Percentiles rank a stretch among this genome's conserved stretches.
These are phyloP conservation scores for Spongiforma sp. DNA, from an alignment of 1,284 basidiomycete species.

Conservation along the genomic window DNA sequence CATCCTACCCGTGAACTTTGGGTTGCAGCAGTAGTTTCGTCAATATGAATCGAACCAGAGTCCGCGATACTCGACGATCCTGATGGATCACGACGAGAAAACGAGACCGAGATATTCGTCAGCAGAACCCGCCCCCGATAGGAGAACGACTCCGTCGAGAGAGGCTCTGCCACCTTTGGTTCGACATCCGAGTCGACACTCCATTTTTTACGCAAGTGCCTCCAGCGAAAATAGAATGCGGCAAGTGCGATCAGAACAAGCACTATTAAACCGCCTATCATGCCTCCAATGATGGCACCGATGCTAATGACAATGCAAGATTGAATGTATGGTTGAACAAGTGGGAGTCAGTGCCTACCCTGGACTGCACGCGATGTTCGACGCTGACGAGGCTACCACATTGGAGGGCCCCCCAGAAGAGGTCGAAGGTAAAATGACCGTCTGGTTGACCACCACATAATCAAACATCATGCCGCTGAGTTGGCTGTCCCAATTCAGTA, in stretches of 20 bases:
- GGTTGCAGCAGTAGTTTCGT: neutral
- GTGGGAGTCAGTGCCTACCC: too few species aligned
- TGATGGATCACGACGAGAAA: slow-evolving; percentile 6
- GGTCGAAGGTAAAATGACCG: slow-evolving; percentile 3
- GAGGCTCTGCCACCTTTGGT: slow-evolving; percentile 12
- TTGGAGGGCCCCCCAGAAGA: slow-evolving; percentile 1
- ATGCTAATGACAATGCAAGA: slow-evolving; percentile 6
- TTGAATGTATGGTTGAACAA: too few species aligned
- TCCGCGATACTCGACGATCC: neutral
- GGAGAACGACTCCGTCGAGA: neutral
- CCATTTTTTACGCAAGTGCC: neutral
- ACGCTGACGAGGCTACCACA: neutral
- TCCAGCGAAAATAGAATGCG: slow-evolving; percentile 8
- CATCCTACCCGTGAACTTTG: neutral
- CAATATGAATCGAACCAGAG: neutral
- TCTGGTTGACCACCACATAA: slow-evolving; percentile 19
- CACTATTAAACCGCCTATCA: slow-evolving; percentile 12
- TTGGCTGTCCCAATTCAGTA: slow-evolving; percentile 11
- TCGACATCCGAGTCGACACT: neutral
- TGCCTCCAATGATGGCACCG: slow-evolving; percentile 13
- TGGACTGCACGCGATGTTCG: too few species aligned
- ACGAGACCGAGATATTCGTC: neutral
- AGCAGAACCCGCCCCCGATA: neutral
- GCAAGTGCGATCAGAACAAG: slow-evolving; percentile 11
- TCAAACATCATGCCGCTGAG: slow-evolving; percentile 23